Evolutionary conservation across 371 early-diverging fungal species (phyloP), one percentile per base, ranked within the genome.

Genomic region (Fennellomyces sp.): DNA sequence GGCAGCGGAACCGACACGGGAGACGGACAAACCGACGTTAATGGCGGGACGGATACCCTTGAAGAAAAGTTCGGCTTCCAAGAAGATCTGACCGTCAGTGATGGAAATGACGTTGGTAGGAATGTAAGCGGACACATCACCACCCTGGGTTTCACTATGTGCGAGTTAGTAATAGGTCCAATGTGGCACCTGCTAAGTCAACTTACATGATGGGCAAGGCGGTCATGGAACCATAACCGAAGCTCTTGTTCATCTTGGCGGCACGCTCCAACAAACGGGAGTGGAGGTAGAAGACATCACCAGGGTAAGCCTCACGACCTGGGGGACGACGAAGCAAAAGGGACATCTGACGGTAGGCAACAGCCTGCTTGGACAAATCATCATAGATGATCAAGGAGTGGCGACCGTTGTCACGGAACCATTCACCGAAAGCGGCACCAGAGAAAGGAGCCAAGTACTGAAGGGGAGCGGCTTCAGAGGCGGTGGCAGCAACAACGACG

Each of bases 31-130:
- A 96, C 97, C 97, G 81, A 97, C 96, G 87, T 97, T 97, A 78
- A 96, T 96, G 72, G 97, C 96, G 63, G 97, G 97, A 72, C 97
- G 93, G 69, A 95, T 82, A 91, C 92, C 95, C 91, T 95, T 96
- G 92, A 96, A 96, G 92, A 96, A 96, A 59, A 96, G 87, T 81
- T 97, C 96, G 47, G 97, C 95, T 84, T 97, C 97, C 87, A 97
- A 88, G 93, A 96, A 71, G 53, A 71, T 71, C 42, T 71, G 97
- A 47, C 97, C 97, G 80, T 96, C 97, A 61, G 97, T 97, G 69
- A 97, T 97, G 82, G 95, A 95, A 94, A 96, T 96, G 73, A 96
- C 96, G 87, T 96, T 96, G 82, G 97, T 96, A 66, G 97, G 97
- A 87, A 96, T 96, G 86, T 96, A 96, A 47, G 97, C 97, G 58